A percentile compares a stretch with the other conserved stretches of the same genome.
phyloP scores from a whole-genome alignment of 139 green algal species.

The Microglena sp. region DNA sequence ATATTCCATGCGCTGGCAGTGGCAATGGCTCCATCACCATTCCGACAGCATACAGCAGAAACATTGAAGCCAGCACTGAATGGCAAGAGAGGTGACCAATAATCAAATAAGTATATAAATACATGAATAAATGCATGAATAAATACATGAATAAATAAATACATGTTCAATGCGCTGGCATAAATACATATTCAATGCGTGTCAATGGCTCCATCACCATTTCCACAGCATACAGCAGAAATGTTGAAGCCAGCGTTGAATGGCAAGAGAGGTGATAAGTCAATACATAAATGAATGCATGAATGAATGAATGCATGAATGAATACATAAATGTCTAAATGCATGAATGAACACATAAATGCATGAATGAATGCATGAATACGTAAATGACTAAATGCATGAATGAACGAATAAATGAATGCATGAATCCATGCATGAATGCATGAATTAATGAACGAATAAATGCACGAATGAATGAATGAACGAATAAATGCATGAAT shows the following conservation, averaged over 20 bases:
- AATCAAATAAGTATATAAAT: not conserved
- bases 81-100: not conserved
- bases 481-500: slow-evolving; percentile 59
- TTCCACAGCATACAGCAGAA: slow-evolving; percentile 67
- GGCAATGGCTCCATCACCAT: slow-evolving; percentile 52
- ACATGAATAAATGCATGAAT: not conserved
- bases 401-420: not conserved
- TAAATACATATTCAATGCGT: too few relatives aligned
- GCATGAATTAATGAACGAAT: too few relatives aligned
- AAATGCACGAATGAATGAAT: too few relatives aligned
- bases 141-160: not conserved
- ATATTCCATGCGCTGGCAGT: slow-evolving; percentile 57
- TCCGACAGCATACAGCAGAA: slow-evolving; percentile 67
- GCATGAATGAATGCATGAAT: too few relatives aligned
- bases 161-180: slow-evolving; percentile 49
- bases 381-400: too few relatives aligned
- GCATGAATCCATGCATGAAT: not conserved
- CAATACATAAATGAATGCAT: too few relatives aligned
- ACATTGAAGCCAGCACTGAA: slow-evolving; percentile 60
- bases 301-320: too few relatives aligned
- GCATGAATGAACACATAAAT: too few relatives aligned
- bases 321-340: too few relatives aligned
- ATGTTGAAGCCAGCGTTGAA: slow-evolving; percentile 59
- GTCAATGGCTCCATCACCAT: slow-evolving; percentile 55
- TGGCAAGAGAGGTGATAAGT: not conserved